Conservation (phyloP, 164 flowering plant genomes). For the Vitis amurensis region DNA sequence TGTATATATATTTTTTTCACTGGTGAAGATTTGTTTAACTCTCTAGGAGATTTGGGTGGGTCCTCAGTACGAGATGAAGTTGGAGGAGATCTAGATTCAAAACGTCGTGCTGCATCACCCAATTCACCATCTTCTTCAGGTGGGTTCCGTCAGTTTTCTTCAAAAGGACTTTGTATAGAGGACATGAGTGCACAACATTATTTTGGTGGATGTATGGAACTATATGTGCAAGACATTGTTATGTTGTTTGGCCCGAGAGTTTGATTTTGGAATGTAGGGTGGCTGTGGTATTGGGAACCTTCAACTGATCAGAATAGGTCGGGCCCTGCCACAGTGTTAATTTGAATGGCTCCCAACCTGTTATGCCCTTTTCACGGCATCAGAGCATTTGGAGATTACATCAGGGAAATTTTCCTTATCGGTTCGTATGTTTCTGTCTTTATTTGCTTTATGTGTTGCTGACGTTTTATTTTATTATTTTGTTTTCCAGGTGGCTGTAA, state of each 20-base stretch:
- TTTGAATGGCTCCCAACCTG: constrained; percentile 73
- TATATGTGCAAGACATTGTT: constrained; percentile 49
- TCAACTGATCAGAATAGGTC: constrained; percentile 54
- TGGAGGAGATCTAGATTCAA: constrained; percentile 54
- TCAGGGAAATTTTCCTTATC: constrained; percentile 45
- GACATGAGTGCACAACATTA: constrained; percentile 67
- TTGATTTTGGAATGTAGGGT: constrained; percentile 69
- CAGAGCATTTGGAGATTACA: constrained; percentile 64
- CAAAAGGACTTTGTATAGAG: constrained; percentile 86
- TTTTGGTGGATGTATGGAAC: constrained; percentile 63
- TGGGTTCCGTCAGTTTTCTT: constrained; percentile 97
- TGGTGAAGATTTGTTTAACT: constrained; percentile 7
- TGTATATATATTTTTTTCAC: not conserved
- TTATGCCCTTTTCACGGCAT: constrained; percentile 53
- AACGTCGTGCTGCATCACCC: constrained; percentile 56
- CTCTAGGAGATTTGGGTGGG: constrained; percentile 80
- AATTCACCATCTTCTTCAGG: constrained; percentile 95
- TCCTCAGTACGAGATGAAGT: constrained; percentile 59
- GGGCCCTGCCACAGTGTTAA: constrained; percentile 58
- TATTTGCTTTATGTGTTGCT: constrained; percentile 47
- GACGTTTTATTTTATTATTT: constrained; percentile 41
- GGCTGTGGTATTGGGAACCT: constrained; percentile 83
- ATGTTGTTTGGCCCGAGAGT: constrained; percentile 57
- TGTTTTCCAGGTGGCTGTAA: constrained; percentile 47
- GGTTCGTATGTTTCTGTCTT: constrained; percentile 97